Base-by-base conservation (phyloP, 2,329 filamentous ascomycete species). In the Arthrobotrys megalospora region DNA sequence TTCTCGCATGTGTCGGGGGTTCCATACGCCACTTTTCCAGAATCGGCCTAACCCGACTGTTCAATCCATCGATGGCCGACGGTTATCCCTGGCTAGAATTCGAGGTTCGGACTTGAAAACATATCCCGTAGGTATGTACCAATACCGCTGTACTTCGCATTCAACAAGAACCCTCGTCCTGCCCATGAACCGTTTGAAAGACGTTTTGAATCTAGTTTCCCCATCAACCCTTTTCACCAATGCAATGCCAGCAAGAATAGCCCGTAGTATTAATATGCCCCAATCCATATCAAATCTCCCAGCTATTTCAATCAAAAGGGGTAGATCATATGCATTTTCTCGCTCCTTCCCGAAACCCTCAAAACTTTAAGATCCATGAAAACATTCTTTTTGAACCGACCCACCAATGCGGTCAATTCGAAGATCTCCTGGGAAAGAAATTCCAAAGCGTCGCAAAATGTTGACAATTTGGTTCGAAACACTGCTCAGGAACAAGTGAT, bases 291-390 rank as follows among this genome's bases (percentile, higher is more conserved):
- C 38, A 72, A 66, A 63, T 43, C 41, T 75, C 63, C 60, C 45
- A 64, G 43, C 60, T 36, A 53, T 48, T 41, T 67, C 43, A 63
- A 71, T 65, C 65, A 71, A 77, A 77, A 77, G 66, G 73, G 73
- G 73, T 38, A 38, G 32, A 47, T 21, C 21, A 36, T 36, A 64
- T 64, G 60, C 60, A 10, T 66, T 52, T 60, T 67, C 58, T 77
- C 66, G 73, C 73, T 77, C 73, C 73, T 77, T 77, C 73, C 73
- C 66, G 66, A 77, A 77, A 41, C 55, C 55, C 55, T 36, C 34
- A 58, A 41, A 77, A 66, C 65, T 58, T 55, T 63, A 34, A 62
- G 10, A 16, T 45, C 48, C 50, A 55, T 52, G 52, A n/a, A 63
- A 64, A 48, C 43, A 19, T 63, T 63, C 24, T 47, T 32, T 45